Conservation (phyloP, 768 basidiomycete species). For the Panaeolus cyanescens region DNA sequence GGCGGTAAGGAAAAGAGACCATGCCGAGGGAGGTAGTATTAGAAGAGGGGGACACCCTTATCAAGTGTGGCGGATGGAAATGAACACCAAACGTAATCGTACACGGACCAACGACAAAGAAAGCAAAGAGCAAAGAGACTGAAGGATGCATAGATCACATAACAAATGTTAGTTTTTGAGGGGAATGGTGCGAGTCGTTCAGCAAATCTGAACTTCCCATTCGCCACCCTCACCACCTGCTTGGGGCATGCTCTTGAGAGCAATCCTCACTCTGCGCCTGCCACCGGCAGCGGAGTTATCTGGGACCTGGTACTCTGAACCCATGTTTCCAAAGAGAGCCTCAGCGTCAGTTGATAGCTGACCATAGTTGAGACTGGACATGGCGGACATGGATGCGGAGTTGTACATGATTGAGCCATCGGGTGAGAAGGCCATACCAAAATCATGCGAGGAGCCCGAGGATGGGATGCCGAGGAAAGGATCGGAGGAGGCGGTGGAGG, state of each 20-base stretch:
- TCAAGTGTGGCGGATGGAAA: neutral
- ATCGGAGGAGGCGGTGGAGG: conserved; percentile 41
- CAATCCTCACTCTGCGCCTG: conserved; percentile 64
- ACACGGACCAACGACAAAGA: conserved; percentile 1
- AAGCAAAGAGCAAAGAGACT: neutral
- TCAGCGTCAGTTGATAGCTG: conserved; percentile 24
- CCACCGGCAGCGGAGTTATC: conserved; percentile 32
- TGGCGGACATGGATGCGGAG: conserved; percentile 23
- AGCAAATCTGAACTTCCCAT: conserved; percentile 80
- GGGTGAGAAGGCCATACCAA: conserved; percentile 34
- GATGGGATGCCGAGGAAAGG: conserved; percentile 57
- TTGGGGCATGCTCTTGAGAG: conserved; percentile 64
- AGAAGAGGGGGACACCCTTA: neutral
- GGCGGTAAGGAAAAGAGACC: neutral
- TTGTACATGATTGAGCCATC: conserved; percentile 38
- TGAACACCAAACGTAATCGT: neutral
- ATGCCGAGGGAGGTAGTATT: neutral
- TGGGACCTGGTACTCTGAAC: conserved; percentile 37
- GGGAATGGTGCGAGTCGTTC: conserved; percentile 10
- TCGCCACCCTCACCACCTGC: conserved; percentile 70
- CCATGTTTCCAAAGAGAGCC: conserved; percentile 14
- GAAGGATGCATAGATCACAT: neutral
- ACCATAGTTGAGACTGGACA: conserved; percentile 29
- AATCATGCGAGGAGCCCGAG: conserved; percentile 38
- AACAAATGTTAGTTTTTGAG: conserved; percentile 1